Evolutionary conservation across 345 rosid genomes (phyloP), one percentile per base, ranked within the genome.

Genomic region (Hibiscus syriacus): DNA sequence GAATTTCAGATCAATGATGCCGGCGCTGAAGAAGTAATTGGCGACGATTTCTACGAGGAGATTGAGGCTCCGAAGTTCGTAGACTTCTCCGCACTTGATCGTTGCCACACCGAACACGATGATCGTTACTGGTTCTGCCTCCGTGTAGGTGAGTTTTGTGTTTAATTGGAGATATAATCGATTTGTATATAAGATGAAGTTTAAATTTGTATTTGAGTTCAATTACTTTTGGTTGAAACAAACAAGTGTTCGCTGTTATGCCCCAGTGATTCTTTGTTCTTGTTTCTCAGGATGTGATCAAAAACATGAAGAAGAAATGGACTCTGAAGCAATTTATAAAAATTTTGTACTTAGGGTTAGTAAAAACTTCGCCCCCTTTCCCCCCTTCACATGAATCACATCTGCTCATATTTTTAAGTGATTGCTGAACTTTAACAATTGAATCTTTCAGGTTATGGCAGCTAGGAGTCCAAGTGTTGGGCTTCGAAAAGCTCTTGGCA

Each of bases 81-180:
- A 27, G 98, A 95, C 82, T 87, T 95, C 77, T 76, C 78, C 63
- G 86, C 90, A 19, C 90, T 88, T 17, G 92, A 92, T 55, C 89
- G 73, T 49, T 63, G 70, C 53, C 71, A 68, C 72, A 82, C 87
- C 0, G 79, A 75, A 0, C 3, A 41, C 22, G 92, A 88, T 5
- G 99, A 95, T 70, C 87, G 96, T 69, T 88, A 79, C 86, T 95
- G 99, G 99, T 95, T 95, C 83, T 95, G 99, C 74, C 77, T 77
- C 52, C 91, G 98, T 38, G 92, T 83, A 46, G 97, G 97, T 88
- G 22, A 67, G 89, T 82, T 54, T 52, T 65, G 34, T 53, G 38
- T 39, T 67, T 20, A 36, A 38, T 25, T 60, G 9, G 19, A 59
- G 19, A 27, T 4, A 20, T 34, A 19, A 59, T 59, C 19, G 36